These are phyloP conservation scores for Phytopythium cucurbitacearum DNA, from an alignment of 352 stramenopile species.

Conservation along the genomic window DNA sequence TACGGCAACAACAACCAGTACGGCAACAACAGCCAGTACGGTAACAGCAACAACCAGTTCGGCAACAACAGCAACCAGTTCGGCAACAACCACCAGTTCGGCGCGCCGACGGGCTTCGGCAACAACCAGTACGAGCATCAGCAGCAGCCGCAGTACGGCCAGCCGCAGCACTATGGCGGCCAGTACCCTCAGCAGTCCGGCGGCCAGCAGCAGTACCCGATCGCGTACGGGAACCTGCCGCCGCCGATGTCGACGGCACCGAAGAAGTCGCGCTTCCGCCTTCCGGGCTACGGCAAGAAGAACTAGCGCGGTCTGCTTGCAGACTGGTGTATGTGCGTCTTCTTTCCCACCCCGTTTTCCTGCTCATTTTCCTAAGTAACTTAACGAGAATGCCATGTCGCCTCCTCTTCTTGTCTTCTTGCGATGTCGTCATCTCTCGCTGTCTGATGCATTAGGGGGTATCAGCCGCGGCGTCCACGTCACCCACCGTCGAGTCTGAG, in stretches of 20 bases:
- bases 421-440: no score
- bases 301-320: constrained; percentile 26
- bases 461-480: no score
- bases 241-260: constrained; percentile 40
- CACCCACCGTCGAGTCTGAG: no score
- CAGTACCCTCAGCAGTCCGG: constrained; percentile 29
- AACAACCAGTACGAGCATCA: constrained; percentile 22
- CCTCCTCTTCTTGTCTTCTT: no score
- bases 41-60: constrained; percentile 6
- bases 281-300: constrained; percentile 70
- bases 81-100: constrained; percentile 12
- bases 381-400: no score
- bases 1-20: constrained; percentile 16
- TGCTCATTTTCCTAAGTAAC: no score
- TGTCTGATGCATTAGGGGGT: no score
- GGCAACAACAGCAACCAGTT: constrained; percentile 4
- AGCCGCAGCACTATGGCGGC: constrained; percentile 23
- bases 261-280: constrained; percentile 72
- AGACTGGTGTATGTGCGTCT: no score
- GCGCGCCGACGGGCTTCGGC: constrained; percentile 4
- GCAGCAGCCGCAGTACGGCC: constrained; percentile 11
- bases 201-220: constrained; percentile 51
- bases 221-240: constrained; percentile 46
- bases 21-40: constrained; percentile 10
- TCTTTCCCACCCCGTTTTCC: no score